phyloP scores from a whole-genome alignment of 2,329 filamentous ascomycete genomes.

The Cladorrhinum sp. region DNA sequence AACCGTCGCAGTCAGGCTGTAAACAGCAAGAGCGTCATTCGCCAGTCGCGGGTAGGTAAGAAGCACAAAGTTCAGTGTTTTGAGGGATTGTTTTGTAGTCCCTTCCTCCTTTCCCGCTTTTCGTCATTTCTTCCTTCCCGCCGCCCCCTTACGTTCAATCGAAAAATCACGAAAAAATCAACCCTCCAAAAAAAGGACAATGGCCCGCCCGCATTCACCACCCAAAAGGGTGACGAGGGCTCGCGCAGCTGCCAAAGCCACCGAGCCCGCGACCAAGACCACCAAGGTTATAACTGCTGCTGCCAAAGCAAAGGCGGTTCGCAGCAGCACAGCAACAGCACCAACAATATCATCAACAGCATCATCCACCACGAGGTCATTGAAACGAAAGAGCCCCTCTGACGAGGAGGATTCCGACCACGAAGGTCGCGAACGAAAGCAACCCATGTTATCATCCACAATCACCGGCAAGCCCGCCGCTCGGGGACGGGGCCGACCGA shows the following conservation, averaged over 20 bases:
- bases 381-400: conserved; percentile 53
- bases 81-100: conserved; percentile 15
- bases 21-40: conserved; percentile 16
- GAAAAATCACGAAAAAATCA: conserved; percentile 4
- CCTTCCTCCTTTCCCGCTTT: conserved; percentile 13
- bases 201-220: conserved; percentile 43
- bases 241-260: conserved; percentile 40
- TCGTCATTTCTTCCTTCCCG: conserved; percentile 4
- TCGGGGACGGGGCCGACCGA: conserved; percentile 47
- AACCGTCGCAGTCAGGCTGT: conserved; percentile 4
- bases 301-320: conserved; percentile 44
- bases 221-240: conserved; percentile 59
- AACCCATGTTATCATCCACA: conserved; percentile 17
- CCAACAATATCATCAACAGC: conserved; percentile 34
- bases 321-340: conserved; percentile 37
- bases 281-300: conserved; percentile 49
- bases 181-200: conserved; percentile 43
- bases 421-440: conserved; percentile 35
- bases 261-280: conserved; percentile 34
- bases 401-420: conserved; percentile 46
- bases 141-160: background rate
- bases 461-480: conserved; percentile 31
- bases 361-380: conserved; percentile 27
- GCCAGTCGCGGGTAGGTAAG: background rate
- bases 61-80: conserved; percentile 2